Percentiles rank a stretch among this genome's conserved stretches.
phyloP scores from a whole-genome alignment of 2,329 filamentous ascomycete species.

The Hymenoscyphus albidus region DNA sequence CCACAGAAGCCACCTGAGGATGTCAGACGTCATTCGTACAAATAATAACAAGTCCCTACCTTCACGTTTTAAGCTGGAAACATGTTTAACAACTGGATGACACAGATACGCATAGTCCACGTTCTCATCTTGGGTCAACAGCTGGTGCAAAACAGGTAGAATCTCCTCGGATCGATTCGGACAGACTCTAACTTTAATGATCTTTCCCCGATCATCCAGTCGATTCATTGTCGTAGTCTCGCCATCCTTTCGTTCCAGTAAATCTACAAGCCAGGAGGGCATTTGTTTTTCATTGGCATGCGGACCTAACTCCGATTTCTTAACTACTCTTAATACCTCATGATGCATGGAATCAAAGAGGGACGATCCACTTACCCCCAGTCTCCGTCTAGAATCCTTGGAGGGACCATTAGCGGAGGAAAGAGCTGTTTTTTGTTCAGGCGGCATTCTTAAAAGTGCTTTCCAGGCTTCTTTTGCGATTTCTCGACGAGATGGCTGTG shows the following conservation, averaged over 20 bases:
- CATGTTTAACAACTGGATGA: conserved; percentile 68
- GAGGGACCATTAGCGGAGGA: conserved; percentile 1
- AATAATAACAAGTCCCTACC: conserved; percentile 40
- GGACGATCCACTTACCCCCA: conserved; percentile 34
- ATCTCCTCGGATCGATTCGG: conserved; percentile 51
- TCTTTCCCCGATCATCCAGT: conserved; percentile 41
- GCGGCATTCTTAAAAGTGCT: conserved; percentile 34
- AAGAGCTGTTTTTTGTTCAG: conserved; percentile 10
- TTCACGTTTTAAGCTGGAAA: conserved; percentile 78
- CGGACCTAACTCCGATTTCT: conserved; percentile 61
- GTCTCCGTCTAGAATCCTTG: conserved; percentile 23
- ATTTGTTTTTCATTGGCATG: conserved; percentile 71
- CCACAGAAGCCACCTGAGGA: conserved; percentile 79
- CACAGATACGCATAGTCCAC: conserved; percentile 76
- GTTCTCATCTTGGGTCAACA: conserved; percentile 60
- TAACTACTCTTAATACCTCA: conserved; percentile 20
- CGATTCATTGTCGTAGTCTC: conserved; percentile 52
- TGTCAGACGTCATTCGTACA: conserved; percentile 1
- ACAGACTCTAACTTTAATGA: conserved; percentile 40
- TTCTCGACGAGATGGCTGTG: conserved; percentile 21
- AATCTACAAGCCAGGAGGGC: conserved; percentile 62
- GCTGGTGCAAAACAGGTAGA: conserved; percentile 57
- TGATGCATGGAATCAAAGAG: conserved; percentile 12
- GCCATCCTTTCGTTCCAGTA: conserved; percentile 54
- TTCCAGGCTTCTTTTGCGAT: conserved; percentile 32